Conservation (phyloP, 23 red algal genomes). For the Gracilaria vermiculophylla region DNA sequence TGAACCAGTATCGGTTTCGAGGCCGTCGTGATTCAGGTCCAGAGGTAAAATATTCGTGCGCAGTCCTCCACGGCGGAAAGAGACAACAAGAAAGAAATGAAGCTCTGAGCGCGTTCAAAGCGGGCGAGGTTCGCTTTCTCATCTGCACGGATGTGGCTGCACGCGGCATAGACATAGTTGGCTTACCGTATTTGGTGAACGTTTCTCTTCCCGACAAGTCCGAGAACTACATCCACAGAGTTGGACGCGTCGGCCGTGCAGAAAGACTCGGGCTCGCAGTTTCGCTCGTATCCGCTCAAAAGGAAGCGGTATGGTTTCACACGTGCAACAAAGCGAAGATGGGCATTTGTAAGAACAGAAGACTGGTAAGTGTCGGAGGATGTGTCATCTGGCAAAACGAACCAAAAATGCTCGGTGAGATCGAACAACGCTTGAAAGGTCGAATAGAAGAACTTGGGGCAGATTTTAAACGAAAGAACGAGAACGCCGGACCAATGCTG, state of each 20-base stretch:
- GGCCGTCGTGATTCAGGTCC: constrained; percentile 41
- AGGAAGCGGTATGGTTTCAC: constrained; percentile 93
- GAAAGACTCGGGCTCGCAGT: constrained; percentile 84
- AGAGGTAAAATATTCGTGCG: constrained; percentile 69
- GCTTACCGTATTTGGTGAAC: constrained; percentile 85
- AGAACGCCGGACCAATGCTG: neutral
- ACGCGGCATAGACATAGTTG: constrained; percentile 85
- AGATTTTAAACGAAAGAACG: constrained; percentile 53
- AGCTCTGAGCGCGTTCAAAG: constrained; percentile 70
- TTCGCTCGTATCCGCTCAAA: constrained; percentile 72
- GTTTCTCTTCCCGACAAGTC: constrained; percentile 73
- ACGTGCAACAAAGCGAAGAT: constrained; percentile 59
- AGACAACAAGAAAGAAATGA: constrained; percentile 60
- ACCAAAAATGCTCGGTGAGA: constrained; percentile 71
- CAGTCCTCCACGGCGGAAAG: constrained; percentile 76
- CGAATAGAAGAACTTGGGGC: constrained; percentile 60
- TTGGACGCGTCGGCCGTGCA: constrained; percentile 86
- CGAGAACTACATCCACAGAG: constrained; percentile 92
- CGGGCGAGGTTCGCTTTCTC: constrained; percentile 76
- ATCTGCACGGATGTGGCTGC: constrained; percentile 97
- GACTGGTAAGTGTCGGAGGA: constrained; percentile 65
- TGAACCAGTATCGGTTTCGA: constrained; percentile 26
- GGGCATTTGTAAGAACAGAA: constrained; percentile 77
- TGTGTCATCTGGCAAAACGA: constrained; percentile 91
- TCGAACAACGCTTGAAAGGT: constrained; percentile 69